Conservation (phyloP, 805 yeast species). For the Candida tallmaniae region DNA sequence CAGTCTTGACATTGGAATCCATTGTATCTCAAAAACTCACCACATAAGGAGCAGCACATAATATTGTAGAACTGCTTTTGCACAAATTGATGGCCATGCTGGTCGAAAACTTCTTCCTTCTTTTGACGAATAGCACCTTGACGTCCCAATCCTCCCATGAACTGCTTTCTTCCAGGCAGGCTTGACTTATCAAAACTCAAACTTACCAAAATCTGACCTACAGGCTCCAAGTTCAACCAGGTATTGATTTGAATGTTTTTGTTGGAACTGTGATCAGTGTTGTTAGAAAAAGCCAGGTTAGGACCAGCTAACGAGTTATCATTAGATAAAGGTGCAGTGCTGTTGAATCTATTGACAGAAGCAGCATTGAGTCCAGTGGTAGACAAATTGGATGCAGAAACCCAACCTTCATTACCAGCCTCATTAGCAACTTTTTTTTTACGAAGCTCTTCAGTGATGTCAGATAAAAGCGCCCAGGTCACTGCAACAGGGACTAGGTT, state of each 20-base stretch:
- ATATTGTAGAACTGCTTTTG: constrained; percentile 93
- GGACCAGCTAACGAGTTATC: background rate
- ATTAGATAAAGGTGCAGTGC: constrained; percentile 1
- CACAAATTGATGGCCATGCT: constrained; percentile 95
- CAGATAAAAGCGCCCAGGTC: constrained; percentile 86
- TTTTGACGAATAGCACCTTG: constrained; percentile 97
- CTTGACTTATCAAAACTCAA: constrained; percentile 71
- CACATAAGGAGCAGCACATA: constrained; percentile 97
- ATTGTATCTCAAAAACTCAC: constrained; percentile 86
- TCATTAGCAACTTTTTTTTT: constrained; percentile 79
- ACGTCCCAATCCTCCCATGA: constrained; percentile 57
- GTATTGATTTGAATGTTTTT: constrained; percentile 50
- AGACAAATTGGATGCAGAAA: constrained; percentile 57
- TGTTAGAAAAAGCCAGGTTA: background rate
- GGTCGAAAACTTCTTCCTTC: constrained; percentile 86
- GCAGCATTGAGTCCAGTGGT: constrained; percentile 10
- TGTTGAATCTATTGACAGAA: constrained; percentile 1
- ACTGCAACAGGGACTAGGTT: constrained; percentile 82
- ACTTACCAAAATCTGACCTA: constrained; percentile 80
- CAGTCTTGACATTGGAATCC: constrained; percentile 87
- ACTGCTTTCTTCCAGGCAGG: constrained; percentile 30
- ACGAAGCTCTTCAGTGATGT: constrained; percentile 91
- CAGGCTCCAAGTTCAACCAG: constrained; percentile 92
- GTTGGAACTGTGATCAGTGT: constrained; percentile 2
- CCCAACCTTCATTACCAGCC: constrained; percentile 77